Evolutionary conservation across 176 grass and related monocot species (phyloP).

Genomic region (Bromus sterilis): DNA sequence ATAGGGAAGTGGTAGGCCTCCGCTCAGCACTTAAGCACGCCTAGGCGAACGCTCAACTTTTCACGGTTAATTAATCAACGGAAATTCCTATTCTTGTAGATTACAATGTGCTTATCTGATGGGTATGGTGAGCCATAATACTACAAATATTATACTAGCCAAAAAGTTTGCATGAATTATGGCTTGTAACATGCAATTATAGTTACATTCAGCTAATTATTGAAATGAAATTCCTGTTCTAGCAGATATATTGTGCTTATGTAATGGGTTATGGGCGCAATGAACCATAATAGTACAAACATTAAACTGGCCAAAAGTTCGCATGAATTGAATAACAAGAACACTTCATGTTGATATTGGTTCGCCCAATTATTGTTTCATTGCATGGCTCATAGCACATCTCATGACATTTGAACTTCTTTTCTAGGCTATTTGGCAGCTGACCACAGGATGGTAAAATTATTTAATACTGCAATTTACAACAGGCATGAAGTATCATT

Average conservation of each 20-base stretch:
- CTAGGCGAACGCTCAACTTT: too few species aligned
- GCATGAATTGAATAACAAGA: background rate
- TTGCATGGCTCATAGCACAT: background rate
- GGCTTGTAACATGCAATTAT: background rate
- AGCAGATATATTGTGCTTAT: background rate
- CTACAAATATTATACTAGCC: background rate
- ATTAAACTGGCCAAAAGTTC: background rate
- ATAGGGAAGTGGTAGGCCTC: too few species aligned
- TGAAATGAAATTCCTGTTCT: background rate
- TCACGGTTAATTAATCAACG: background rate
- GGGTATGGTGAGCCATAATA: background rate
- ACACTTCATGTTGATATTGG: background rate
- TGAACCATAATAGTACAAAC: background rate
- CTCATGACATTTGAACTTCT: background rate
- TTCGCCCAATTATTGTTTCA: background rate
- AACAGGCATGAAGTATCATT: constrained; percentile 8
- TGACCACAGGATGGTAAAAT: background rate
- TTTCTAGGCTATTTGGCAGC: background rate
- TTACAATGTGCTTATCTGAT: background rate
- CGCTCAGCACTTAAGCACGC: too few species aligned
- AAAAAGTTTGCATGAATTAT: background rate
- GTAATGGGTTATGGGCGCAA: background rate
- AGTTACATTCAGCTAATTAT: background rate
- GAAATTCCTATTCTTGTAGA: background rate
- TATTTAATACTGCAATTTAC: background rate